Percentiles rank a stretch among this genome's conserved stretches.
Evolutionary conservation across 208 protist species (phyloP).

Genomic region (Acanthamoeba culbertsoni): DNA sequence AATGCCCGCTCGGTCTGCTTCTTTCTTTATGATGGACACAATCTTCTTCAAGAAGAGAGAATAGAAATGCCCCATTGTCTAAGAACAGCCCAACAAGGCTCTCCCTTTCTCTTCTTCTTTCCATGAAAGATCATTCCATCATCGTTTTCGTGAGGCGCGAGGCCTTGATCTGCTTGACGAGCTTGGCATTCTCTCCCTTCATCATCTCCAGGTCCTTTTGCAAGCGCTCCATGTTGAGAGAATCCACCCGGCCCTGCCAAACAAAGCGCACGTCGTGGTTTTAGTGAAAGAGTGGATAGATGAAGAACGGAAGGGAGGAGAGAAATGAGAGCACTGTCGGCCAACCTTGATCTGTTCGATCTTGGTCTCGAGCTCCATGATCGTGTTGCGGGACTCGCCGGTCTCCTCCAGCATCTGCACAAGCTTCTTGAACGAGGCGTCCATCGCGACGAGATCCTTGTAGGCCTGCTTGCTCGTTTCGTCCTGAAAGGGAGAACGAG

Average conservation of each 20-base stretch:
- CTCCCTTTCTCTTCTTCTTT: too few relatives aligned
- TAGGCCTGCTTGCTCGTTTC: slow-evolving; percentile 58
- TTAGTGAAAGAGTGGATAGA: too few relatives aligned
- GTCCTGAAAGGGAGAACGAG: not conserved
- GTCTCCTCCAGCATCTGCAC: slow-evolving; percentile 63
- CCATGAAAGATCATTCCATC: not conserved
- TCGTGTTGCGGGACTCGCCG: slow-evolving; percentile 56
- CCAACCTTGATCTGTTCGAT: slow-evolving; percentile 67
- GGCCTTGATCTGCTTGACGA: slow-evolving; percentile 20
- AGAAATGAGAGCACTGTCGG: too few relatives aligned
- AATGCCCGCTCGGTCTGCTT: too few relatives aligned
- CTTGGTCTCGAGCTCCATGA: slow-evolving; percentile 61
- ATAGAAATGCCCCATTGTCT: too few relatives aligned
- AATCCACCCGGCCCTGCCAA: slow-evolving; percentile 55
- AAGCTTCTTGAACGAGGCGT: slow-evolving; percentile 64
- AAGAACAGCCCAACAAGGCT: too few relatives aligned
- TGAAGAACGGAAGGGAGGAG: too few relatives aligned
- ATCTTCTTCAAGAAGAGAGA: too few relatives aligned
- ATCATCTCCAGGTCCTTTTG: slow-evolving; percentile 67
- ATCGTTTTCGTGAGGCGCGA: not conserved
- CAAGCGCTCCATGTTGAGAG: slow-evolving; percentile 68
- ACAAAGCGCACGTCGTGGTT: too few relatives aligned
- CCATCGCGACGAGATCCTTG: slow-evolving; percentile 55
- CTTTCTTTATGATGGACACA: too few relatives aligned
- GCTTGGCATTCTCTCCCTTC: slow-evolving; percentile 63